phyloP scores from a whole-genome alignment of 108 stramenopile genomes.

The Cyclotella atomus region DNA sequence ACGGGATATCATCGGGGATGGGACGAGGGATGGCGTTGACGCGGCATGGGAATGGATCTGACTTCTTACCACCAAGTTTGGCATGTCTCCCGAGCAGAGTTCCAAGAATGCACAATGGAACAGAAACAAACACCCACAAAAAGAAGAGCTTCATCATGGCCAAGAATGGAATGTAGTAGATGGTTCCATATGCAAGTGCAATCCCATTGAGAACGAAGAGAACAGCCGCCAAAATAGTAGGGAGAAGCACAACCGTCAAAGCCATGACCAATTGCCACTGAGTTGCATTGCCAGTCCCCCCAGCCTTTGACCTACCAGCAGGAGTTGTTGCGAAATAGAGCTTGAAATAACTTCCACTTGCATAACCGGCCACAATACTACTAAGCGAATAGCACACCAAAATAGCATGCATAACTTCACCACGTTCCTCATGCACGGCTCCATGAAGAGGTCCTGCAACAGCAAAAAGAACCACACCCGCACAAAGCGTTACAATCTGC shows the following conservation, averaged over 20 bases:
- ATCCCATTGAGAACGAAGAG: slow-evolving; percentile 81
- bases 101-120: slow-evolving; percentile 94
- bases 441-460: slow-evolving; percentile 93
- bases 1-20: slow-evolving; percentile 92
- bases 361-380: slow-evolving; percentile 91
- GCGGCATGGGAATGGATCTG: slow-evolving; percentile 90
- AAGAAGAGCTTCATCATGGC: slow-evolving; percentile 92
- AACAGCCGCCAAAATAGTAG: slow-evolving; percentile 70
- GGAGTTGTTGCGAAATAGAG: slow-evolving; percentile 84
- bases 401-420: slow-evolving; percentile 90
- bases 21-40: slow-evolving; percentile 97
- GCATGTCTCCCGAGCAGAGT: slow-evolving; percentile 94
- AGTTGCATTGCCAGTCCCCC: slow-evolving; percentile 43
- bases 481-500: slow-evolving; percentile 92
- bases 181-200: slow-evolving; percentile 88
- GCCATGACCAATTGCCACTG: slow-evolving; percentile 90
- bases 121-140: slow-evolving; percentile 92
- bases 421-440: slow-evolving; percentile 96
- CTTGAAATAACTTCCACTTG: slow-evolving; percentile 91
- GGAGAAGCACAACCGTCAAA: slow-evolving; percentile 91
- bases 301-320: slow-evolving; percentile 46
- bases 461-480: slow-evolving; percentile 94
- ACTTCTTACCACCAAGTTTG: slow-evolving; percentile 54
- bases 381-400: slow-evolving; percentile 90
- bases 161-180: slow-evolving; percentile 89